These are phyloP conservation scores for Phytophthora hibernalis DNA, from an alignment of 352 stramenopile genomes.

Conservation along the genomic window DNA sequence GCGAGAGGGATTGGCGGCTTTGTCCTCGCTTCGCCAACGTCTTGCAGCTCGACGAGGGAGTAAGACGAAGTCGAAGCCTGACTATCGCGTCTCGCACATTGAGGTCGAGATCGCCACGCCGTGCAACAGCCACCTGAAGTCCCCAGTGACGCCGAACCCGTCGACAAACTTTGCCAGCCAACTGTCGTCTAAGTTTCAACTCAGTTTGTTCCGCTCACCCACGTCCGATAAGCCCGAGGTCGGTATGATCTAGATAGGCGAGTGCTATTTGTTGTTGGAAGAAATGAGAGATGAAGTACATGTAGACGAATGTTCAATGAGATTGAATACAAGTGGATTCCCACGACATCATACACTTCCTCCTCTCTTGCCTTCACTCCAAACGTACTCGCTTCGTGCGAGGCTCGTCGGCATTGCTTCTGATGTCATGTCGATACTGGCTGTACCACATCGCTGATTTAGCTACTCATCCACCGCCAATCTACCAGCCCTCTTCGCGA, in stretches of 20 bases:
- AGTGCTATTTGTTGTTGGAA: no score
- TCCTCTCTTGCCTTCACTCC: no score
- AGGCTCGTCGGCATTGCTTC: no score
- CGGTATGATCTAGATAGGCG: slow-evolving; percentile 31
- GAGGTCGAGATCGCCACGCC: slow-evolving; percentile 33
- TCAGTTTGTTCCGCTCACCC: slow-evolving; percentile 27
- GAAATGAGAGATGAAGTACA: background rate
- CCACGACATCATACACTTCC: no score
- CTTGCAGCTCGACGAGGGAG: background rate
- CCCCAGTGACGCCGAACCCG: slow-evolving; percentile 15
- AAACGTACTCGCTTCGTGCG: no score
- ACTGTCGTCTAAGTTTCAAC: slow-evolving; percentile 32
- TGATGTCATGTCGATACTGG: no score
- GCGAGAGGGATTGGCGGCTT: slow-evolving; percentile 3
- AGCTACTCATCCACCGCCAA: no score
- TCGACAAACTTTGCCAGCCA: slow-evolving; percentile 23
- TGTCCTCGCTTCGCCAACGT: slow-evolving; percentile 13
- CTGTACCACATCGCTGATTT: no score
- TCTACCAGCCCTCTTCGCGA: no score
- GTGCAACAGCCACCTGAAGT: slow-evolving; percentile 5
- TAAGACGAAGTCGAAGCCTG: slow-evolving; percentile 7
- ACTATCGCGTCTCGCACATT: slow-evolving; percentile 8
- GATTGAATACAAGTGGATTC: no score
- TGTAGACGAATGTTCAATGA: no score
- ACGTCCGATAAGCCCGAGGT: slow-evolving; percentile 8